Conservation (phyloP, 768 basidiomycete species). For the Phlegmacium glaucopus region DNA sequence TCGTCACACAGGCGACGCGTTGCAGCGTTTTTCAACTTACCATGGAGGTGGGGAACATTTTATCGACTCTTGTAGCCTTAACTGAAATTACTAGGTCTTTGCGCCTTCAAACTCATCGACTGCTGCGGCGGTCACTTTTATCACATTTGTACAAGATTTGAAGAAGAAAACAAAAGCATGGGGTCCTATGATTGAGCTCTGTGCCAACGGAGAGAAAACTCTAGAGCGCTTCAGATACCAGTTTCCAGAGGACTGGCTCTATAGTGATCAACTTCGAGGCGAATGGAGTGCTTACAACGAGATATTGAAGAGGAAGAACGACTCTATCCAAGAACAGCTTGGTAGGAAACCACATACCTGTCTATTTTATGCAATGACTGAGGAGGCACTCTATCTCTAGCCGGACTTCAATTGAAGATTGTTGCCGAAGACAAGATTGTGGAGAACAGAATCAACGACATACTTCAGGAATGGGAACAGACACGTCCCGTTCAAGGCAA, state of each 20-base stretch:
- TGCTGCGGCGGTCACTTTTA: slow-evolving; percentile 97
- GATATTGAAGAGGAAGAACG: slow-evolving; percentile 96
- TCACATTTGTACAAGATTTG: slow-evolving; percentile 98
- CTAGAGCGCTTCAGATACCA: slow-evolving; percentile 96
- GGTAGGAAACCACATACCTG: slow-evolving; percentile 47
- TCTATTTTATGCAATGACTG: neutral
- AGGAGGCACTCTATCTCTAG: slow-evolving; percentile 33
- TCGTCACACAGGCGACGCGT: slow-evolving; percentile 32
- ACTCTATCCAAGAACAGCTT: slow-evolving; percentile 96
- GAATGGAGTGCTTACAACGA: slow-evolving; percentile 99
- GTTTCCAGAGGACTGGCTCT: slow-evolving; percentile 96
- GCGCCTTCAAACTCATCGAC: slow-evolving; percentile 87
- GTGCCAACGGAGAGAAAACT: slow-evolving; percentile 93
- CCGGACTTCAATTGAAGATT: slow-evolving; percentile 97
- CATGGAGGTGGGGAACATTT: slow-evolving; percentile 39
- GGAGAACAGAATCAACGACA: slow-evolving; percentile 91
- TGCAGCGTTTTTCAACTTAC: slow-evolving; percentile 23
- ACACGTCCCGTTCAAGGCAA: slow-evolving; percentile 96
- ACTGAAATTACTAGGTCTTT: slow-evolving; percentile 44
- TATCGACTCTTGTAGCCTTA: neutral
- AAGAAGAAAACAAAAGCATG: slow-evolving; percentile 97
- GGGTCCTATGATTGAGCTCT: slow-evolving; percentile 95
- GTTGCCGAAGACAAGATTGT: slow-evolving; percentile 99
- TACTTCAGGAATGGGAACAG: slow-evolving; percentile 91
- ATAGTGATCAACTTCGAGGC: slow-evolving; percentile 94